Evolutionary conservation across 306 rosid species (phyloP).

Genomic region (Crataegus laevigata): DNA sequence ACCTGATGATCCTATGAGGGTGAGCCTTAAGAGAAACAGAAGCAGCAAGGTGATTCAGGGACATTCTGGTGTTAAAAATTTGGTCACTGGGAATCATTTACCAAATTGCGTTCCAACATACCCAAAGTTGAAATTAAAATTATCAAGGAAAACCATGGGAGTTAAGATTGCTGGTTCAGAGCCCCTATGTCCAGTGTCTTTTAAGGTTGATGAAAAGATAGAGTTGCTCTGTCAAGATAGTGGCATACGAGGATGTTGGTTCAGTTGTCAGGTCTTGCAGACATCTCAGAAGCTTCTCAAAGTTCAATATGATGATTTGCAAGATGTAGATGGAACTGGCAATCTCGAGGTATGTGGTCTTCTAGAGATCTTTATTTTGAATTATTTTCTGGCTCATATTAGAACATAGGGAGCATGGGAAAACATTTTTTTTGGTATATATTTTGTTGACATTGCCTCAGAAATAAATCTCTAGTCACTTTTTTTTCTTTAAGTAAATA

Average conservation of each 20-base stretch:
- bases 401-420: background rate
- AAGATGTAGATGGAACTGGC: slow-evolving; percentile 43
- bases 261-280: slow-evolving; percentile 60
- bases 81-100: slow-evolving; percentile 19
- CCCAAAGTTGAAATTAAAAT: slow-evolving; percentile 55
- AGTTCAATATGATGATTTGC: slow-evolving; percentile 56
- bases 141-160: slow-evolving; percentile 42
- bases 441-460: background rate
- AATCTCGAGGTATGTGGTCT: slow-evolving; percentile 50
- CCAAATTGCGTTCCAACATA: slow-evolving; percentile 28
- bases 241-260: slow-evolving; percentile 91
- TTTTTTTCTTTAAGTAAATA: background rate
- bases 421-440: background rate
- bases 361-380: background rate
- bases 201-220: slow-evolving; percentile 45
- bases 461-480: background rate
- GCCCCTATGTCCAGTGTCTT: slow-evolving; percentile 23
- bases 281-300: slow-evolving; percentile 43
- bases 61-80: slow-evolving; percentile 22
- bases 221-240: slow-evolving; percentile 80
- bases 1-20: slow-evolving; percentile 34
- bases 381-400: slow-evolving; percentile 2
- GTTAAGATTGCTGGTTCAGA: slow-evolving; percentile 27
- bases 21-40: slow-evolving; percentile 36
- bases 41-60: slow-evolving; percentile 27